Conservation (phyloP, 2,329 filamentous ascomycete genomes). For the Ophiostoma tasmaniense region DNA sequence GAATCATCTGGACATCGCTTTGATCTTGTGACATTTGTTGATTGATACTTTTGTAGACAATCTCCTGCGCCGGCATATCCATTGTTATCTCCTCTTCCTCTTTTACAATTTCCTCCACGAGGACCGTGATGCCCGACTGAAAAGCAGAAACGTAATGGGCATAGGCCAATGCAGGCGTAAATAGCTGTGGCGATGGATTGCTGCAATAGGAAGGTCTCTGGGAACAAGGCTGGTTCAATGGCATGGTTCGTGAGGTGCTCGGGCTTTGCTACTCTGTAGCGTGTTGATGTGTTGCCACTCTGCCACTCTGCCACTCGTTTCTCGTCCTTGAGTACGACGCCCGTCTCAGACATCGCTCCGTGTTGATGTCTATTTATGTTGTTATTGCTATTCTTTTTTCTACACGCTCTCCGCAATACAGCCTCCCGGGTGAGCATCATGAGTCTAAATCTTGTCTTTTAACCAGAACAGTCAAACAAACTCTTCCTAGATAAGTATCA, state of each 20-base stretch:
- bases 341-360: neutral
- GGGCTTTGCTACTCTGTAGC: neutral
- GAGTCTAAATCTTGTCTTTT: neutral
- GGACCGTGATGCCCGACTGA: neutral
- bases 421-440: neutral
- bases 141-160: neutral
- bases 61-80: too few relatives aligned
- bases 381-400: neutral
- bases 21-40: neutral
- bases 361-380: neutral
- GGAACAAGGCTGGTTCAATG: neutral
- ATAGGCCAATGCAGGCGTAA: neutral
- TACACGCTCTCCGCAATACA: neutral
- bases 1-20: too few relatives aligned
- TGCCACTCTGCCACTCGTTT: neutral
- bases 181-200: neutral
- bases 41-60: neutral
- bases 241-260: neutral
- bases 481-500: too few relatives aligned
- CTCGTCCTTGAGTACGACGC: neutral
- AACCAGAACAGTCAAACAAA: neutral
- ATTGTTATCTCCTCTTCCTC: too few relatives aligned
- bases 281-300: neutral
- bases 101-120: too few relatives aligned
- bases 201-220: neutral